Base-by-base conservation (phyloP, 352 stramenopile species). In the Phytophthora citricola region DNA sequence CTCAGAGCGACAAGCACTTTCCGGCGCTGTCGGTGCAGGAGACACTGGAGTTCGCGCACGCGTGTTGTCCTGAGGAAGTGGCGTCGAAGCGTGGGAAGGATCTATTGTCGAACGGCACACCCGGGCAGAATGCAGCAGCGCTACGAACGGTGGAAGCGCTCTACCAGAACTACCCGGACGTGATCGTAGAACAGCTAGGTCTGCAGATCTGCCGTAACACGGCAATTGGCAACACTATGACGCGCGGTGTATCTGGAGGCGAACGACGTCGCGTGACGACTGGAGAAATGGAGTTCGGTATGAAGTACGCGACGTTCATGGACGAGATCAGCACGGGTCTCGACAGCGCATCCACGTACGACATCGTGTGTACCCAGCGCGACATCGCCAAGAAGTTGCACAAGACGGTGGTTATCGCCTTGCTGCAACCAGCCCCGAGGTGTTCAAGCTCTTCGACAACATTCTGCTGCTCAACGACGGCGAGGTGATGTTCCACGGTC, bases 251-350 rank as follows among this genome's bases (percentile, higher is more conserved):
- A 8, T 87, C 76, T 67, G 78, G 96, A 93, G 77, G 70, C 79
- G 44, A 75, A 73, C 51, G 66, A 24, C 73, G 89, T n/a, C 81
- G 93, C 32, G 89, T 73, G 5, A 76, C 69, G 5, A 68, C 50
- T 2, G 69, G 63, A 10, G 69, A 73, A 15, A 63, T 66, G 45
- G 59, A 75, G 40, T 75, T 90, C 44, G 69, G 73, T n/a, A 70
- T 71, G 31, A 69, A 76, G 60, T 81, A 76, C 40, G 78, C 95
- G 20, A 65, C 83, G 14, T 91, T 91, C 50, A 82, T 81, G 63
- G 92, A 98, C 69, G 84, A 94, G 73, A 94, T 98, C 59, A 93
- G 76, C 55, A 98, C 89, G 29, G 93, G 93, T 7, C 78, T 98
- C 12, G 92, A 98, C 75, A 80, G 76, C 22, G 81, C 89, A 0